These are phyloP conservation scores for Austroboletus eburneus DNA, from an alignment of 768 basidiomycete species.

Conservation along the genomic window DNA sequence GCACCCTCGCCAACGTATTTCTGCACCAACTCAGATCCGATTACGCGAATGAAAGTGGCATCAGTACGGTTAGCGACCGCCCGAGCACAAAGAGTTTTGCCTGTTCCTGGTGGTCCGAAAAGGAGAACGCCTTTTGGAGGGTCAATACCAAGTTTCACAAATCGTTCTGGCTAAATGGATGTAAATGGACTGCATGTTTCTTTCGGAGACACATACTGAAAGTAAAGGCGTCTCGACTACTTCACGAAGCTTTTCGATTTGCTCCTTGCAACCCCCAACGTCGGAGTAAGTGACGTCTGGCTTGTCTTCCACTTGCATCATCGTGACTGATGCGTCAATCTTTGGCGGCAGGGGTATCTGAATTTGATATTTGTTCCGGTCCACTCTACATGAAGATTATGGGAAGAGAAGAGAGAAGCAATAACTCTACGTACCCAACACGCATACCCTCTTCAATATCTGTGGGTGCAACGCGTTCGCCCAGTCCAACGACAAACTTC, in stretches of 20 bases:
- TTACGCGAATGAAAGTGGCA: conserved; percentile 98
- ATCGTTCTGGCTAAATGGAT: conserved; percentile 86
- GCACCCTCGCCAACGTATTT: conserved; percentile 99
- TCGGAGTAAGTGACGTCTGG: conserved; percentile 98
- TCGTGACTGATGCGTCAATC: conserved; percentile 98
- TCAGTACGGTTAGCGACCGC: conserved; percentile 98
- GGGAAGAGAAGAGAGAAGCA: neutral
- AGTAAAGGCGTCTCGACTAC: conserved; percentile 96
- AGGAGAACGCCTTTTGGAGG: conserved; percentile 97
- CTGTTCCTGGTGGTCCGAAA: conserved; percentile 96
- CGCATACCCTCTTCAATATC: conserved; percentile 99
- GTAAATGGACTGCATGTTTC: conserved; percentile 11
- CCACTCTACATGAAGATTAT: conserved; percentile 55
- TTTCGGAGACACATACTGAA: conserved; percentile 53
- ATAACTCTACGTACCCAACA: conserved; percentile 71
- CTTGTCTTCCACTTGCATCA: conserved; percentile 99
- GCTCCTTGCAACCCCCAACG: conserved; percentile 98
- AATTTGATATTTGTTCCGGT: conserved; percentile 96
- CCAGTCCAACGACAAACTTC: conserved; percentile 97
- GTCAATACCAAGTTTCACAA: conserved; percentile 97
- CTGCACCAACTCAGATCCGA: conserved; percentile 98
- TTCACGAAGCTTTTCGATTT: conserved; percentile 97
- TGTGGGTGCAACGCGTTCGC: conserved; percentile 93
- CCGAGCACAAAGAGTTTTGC: conserved; percentile 96
- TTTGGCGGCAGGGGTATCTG: conserved; percentile 98